Conservation (phyloP, 1,284 basidiomycete genomes). For the Tilletia horrida region DNA sequence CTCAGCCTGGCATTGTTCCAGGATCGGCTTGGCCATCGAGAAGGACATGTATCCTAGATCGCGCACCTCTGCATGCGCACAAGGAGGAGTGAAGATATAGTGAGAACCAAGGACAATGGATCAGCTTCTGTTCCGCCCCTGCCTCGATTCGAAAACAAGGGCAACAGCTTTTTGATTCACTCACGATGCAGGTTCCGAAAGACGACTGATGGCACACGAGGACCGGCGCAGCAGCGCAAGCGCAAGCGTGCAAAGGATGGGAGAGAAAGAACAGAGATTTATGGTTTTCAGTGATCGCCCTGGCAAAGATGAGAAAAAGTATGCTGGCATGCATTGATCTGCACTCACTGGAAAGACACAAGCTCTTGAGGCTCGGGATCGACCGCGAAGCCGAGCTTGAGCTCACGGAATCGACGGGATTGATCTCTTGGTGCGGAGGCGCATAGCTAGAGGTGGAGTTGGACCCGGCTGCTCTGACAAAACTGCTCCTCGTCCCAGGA, state of each 20-base stretch:
- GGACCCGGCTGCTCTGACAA: too few relatives aligned
- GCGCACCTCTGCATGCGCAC: slow-evolving; percentile 28
- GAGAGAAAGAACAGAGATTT: not conserved
- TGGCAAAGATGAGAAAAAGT: too few relatives aligned
- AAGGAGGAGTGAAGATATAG: not conserved
- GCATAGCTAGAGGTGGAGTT: too few relatives aligned
- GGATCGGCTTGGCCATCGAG: slow-evolving; percentile 39
- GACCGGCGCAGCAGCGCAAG: slow-evolving; percentile 16
- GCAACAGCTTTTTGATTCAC: not conserved
- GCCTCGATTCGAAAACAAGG: not conserved
- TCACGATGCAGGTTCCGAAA: slow-evolving; percentile 36
- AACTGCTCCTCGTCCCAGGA: not conserved
- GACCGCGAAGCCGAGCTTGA: not conserved
- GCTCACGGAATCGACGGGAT: not conserved
- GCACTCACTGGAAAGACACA: slow-evolving; percentile 5
- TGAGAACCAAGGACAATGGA: not conserved
- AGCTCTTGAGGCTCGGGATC: not conserved
- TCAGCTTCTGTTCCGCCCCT: not conserved
- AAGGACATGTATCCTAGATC: slow-evolving; percentile 50
- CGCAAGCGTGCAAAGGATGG: slow-evolving; percentile 7
- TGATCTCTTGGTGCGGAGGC: too few relatives aligned
- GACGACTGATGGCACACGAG: slow-evolving; percentile 34
- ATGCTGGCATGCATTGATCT: not conserved
- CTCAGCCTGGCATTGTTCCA: slow-evolving; percentile 44
- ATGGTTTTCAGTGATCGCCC: too few relatives aligned